Percentiles rank a stretch among this genome's conserved stretches.
phyloP scores from a whole-genome alignment of 345 rosid species.

The Raphanus raphanistrum region DNA sequence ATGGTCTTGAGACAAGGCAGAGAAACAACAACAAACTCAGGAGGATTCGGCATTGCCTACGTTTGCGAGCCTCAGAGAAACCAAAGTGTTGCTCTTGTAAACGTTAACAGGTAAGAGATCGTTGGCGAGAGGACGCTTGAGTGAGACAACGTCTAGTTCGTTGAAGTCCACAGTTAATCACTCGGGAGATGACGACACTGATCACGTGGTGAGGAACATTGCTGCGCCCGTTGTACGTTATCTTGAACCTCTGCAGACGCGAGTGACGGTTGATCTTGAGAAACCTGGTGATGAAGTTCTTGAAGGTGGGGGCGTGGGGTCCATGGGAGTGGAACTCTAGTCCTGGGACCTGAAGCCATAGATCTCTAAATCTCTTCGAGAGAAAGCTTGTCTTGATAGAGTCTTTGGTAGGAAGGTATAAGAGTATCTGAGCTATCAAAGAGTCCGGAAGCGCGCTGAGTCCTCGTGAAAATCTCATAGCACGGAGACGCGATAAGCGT shows the following conservation, averaged over 20 bases:
- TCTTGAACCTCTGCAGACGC: neutral
- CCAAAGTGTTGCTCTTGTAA: slow-evolving; percentile 9
- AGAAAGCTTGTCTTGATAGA: slow-evolving; percentile 10
- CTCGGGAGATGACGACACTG: neutral
- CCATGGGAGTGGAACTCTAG: neutral
- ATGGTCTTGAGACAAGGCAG: slow-evolving; percentile 23
- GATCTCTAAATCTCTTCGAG: slow-evolving; percentile 3
- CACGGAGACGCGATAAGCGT: neutral
- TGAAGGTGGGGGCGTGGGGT: too few species aligned
- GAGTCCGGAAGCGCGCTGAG: slow-evolving; percentile 13
- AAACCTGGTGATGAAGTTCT: neutral
- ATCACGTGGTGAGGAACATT: neutral
- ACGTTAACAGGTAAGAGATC: neutral
- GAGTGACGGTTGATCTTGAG: neutral
- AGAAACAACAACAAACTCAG: slow-evolving; percentile 6
- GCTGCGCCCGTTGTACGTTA: neutral
- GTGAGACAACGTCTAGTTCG: neutral
- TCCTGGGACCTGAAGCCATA: slow-evolving; percentile 16
- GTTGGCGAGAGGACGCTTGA: neutral
- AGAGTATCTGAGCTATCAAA: slow-evolving; percentile 17
- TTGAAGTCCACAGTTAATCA: neutral
- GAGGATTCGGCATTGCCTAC: neutral
- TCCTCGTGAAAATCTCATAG: neutral
- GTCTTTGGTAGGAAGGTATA: slow-evolving; percentile 7
- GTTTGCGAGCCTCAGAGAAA: slow-evolving; percentile 1